phyloP scores from a whole-genome alignment of 306 rosid genomes.

The Ceratonia siliqua region DNA sequence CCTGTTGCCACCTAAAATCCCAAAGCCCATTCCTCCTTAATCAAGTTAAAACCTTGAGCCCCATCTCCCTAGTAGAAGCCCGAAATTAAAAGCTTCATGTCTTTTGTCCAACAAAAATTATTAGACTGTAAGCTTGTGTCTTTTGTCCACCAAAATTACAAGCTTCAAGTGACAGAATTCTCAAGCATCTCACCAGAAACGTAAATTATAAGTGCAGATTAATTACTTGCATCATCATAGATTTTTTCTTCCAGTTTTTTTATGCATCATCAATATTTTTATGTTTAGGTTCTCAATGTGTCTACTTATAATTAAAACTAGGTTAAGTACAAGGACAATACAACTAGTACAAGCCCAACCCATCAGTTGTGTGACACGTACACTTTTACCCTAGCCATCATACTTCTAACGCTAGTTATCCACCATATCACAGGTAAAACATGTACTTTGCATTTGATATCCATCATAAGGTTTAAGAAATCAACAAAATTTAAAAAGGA shows the following conservation, averaged over 20 bases:
- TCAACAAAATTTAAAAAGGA: conserved; percentile 16
- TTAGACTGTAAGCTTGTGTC: not conserved
- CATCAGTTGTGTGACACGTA: too few species aligned
- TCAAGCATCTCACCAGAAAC: not conserved
- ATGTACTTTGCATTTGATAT: conserved; percentile 21
- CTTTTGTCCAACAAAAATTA: not conserved
- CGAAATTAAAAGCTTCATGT: not conserved
- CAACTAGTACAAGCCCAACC: too few species aligned
- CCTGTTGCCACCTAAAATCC: not conserved
- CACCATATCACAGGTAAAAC: not conserved
- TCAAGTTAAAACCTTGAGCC: not conserved
- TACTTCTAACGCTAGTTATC: too few species aligned
- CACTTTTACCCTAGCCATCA: too few species aligned
- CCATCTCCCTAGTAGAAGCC: not conserved
- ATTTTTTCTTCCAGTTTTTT: not conserved
- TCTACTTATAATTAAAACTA: too few species aligned
- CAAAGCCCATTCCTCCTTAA: not conserved
- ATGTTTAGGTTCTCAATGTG: too few species aligned
- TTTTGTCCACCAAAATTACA: not conserved
- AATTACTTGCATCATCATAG: not conserved
- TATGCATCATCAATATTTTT: too few species aligned
- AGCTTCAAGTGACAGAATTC: not conserved
- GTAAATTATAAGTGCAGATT: not conserved
- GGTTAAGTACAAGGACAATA: too few species aligned
- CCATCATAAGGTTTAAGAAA: conserved; percentile 1